Conservation (phyloP, 352 stramenopile genomes). For the Phytophthora megakarya region DNA sequence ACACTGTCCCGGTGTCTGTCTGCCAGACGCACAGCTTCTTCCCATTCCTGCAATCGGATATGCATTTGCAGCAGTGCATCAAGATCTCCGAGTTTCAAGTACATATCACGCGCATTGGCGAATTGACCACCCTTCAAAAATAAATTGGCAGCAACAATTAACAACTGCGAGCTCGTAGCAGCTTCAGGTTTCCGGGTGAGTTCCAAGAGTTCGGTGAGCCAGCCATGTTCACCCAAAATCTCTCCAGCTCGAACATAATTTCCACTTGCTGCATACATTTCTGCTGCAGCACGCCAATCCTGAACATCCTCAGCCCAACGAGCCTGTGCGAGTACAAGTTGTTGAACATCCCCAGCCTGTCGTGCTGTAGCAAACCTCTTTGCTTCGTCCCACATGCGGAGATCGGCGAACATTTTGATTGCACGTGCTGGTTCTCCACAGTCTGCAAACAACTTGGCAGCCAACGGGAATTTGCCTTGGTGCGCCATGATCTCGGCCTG, state of each 20-base stretch:
- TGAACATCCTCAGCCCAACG: constrained; percentile 93
- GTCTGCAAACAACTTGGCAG: constrained; percentile 88
- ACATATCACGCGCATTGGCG: constrained; percentile 79
- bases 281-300: constrained; percentile 90
- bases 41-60: constrained; percentile 91
- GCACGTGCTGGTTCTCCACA: constrained; percentile 81
- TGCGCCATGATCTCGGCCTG: constrained; percentile 93
- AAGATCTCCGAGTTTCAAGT: constrained; percentile 81
- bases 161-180: constrained; percentile 42
- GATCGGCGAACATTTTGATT: constrained; percentile 94
- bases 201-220: constrained; percentile 86
- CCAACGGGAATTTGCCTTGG: constrained; percentile 90
- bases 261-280: constrained; percentile 92
- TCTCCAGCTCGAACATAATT: constrained; percentile 81
- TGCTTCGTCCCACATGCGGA: constrained; percentile 94
- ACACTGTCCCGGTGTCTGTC: constrained; percentile 82
- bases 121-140: constrained; percentile 80
- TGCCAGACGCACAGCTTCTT: constrained; percentile 90
- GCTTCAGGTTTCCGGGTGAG: constrained; percentile 69
- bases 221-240: constrained; percentile 87
- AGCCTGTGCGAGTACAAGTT: constrained; percentile 90
- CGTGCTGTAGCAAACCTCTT: constrained; percentile 89
- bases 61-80: constrained; percentile 90
- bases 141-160: constrained; percentile 63
- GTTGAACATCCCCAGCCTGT: constrained; percentile 83